phyloP scores from a whole-genome alignment of 805 yeast genomes.

The Starmerella davenportii region DNA sequence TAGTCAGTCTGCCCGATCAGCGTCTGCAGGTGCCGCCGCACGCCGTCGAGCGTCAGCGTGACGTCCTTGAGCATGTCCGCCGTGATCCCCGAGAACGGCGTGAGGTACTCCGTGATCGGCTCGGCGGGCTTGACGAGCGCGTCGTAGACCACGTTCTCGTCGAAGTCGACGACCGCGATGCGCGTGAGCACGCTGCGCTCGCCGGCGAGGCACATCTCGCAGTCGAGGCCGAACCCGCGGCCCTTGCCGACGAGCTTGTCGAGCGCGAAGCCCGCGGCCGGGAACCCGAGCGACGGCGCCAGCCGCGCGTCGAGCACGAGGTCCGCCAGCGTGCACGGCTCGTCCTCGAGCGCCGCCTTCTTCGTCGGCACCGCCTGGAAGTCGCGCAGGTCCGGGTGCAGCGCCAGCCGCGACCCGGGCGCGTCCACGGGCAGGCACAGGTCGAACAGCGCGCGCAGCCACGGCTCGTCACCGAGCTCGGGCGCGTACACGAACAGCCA shows the following conservation, averaged over 20 bases:
- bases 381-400: not conserved
- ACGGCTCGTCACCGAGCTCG: not conserved
- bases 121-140: slow-evolving; percentile 61
- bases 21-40: slow-evolving; percentile 38
- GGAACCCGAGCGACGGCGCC: slow-evolving; percentile 5
- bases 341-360: not conserved
- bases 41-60: slow-evolving; percentile 45
- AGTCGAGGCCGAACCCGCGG: slow-evolving; percentile 61
- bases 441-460: not conserved
- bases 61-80: slow-evolving; percentile 44
- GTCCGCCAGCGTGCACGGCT: slow-evolving; percentile 14
- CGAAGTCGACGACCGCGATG: slow-evolving; percentile 41
- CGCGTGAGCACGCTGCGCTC: slow-evolving; percentile 55
- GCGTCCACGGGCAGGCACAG: not conserved
- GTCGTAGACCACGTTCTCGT: slow-evolving; percentile 44
- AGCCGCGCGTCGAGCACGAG: not conserved
- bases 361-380: not conserved
- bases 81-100: slow-evolving; percentile 76
- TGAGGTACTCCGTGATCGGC: slow-evolving; percentile 61
- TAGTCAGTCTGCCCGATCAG: slow-evolving; percentile 41
- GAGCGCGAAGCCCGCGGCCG: slow-evolving; percentile 5
- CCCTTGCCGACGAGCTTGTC: slow-evolving; percentile 3
- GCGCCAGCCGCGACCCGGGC: not conserved
- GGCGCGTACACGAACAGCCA: slow-evolving; percentile 9
- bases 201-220: slow-evolving; percentile 73